Evolutionary conservation across 352 stramenopile species (phyloP), one percentile per base, ranked within the genome.

Genomic region (Globisporangium radiosum): DNA sequence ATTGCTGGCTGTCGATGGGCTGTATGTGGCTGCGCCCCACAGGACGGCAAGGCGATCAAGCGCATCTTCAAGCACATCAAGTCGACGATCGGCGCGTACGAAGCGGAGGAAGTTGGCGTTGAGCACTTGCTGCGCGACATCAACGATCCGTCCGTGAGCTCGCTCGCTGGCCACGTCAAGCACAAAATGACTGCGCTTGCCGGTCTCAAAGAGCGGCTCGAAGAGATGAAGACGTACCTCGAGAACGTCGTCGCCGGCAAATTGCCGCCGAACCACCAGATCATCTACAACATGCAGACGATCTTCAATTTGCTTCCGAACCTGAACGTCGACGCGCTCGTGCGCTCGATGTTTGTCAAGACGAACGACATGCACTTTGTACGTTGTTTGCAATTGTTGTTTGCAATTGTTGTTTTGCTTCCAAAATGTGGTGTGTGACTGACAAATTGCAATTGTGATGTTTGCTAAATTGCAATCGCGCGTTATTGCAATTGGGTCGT

Each of bases 281-380:
- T 99, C 80, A 89, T 99, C 62, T 98, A 98, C 85, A 99, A 99
- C 80, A 96, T 99, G 85, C 97, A 99, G 83, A 98, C 94, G n/a
- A 99, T 99, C 69, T 97, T 99, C 71, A 99, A 99, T 73, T 72
- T 99, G 47, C 75, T 99, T 61, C 97, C 97, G 33, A 99, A 99
- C 76, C 74, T 99, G 36, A 99, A 99, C 77, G 87, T 98, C 37
- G 91, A 98, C 61, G 91, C 97, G 69, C 88, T 99, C 57, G 94
- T 99, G 60, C 85, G 92, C 58, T 92, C 88, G 54, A 97, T 99
- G 87, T 92, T 99, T 65, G 92, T 99, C 65, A 99, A 99, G 85
- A 99, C 97, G 37, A 99, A 99, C 82, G 97, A 99, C 81, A 99
- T 99, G 92, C 93, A 99, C 77, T 96, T 99, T 60, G 91, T 97